phyloP scores from a whole-genome alignment of 345 rosid genomes.

The Lepidium sativum region DNA sequence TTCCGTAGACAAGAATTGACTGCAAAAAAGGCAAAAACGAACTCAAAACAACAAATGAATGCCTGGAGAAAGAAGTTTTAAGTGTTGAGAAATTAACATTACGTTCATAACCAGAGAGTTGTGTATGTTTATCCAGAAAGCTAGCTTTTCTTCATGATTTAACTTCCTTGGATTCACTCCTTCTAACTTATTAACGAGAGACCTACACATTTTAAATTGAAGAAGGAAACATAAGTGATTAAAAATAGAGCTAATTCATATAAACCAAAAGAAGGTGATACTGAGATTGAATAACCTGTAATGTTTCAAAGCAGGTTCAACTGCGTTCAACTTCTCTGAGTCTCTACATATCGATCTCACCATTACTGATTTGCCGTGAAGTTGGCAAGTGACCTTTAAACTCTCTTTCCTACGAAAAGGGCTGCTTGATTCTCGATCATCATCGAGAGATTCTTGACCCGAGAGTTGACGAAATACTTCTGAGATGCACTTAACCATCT shows the following conservation, averaged over 20 bases:
- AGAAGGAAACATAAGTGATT: neutral
- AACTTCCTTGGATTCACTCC: constrained; percentile 51
- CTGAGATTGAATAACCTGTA: constrained; percentile 37
- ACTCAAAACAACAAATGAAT: neutral
- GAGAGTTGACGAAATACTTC: constrained; percentile 51
- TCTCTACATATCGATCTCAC: constrained; percentile 51
- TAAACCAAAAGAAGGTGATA: neutral
- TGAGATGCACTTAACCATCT: constrained; percentile 73
- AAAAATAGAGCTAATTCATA: neutral
- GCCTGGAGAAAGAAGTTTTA: neutral
- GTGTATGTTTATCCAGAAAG: constrained; percentile 97
- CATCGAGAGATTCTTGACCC: constrained; percentile 41
- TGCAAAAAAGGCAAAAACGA: constrained; percentile 9
- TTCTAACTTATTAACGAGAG: constrained; percentile 64
- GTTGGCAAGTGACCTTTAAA: constrained; percentile 41
- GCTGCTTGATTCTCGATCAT: constrained; percentile 30
- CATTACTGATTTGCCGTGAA: constrained; percentile 42
- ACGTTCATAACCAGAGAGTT: constrained; percentile 95
- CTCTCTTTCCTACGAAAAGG: constrained; percentile 38
- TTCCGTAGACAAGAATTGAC: constrained; percentile 79
- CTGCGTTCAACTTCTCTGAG: constrained; percentile 37
- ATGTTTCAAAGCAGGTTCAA: constrained; percentile 43
- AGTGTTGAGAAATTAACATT: constrained; percentile 13
- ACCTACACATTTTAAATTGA: constrained; percentile 36
- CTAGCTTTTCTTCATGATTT: constrained; percentile 75